Evolutionary conservation across 1,284 basidiomycete species (phyloP).

Genomic region (Tylopilus orsonianus): DNA sequence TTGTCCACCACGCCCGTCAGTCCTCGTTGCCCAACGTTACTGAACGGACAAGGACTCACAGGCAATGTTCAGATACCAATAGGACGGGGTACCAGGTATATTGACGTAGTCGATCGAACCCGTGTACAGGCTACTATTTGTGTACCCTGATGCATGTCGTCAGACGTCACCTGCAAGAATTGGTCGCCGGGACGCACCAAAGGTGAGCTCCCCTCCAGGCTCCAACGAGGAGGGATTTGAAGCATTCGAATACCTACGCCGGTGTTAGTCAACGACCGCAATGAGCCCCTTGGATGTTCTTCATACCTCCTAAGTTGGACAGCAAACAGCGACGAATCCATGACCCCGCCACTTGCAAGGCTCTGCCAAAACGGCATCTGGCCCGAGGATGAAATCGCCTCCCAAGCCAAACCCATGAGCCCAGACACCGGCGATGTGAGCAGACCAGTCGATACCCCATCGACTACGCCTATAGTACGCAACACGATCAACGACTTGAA

Average conservation of each 20-base stretch:
- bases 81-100: conserved; percentile 28
- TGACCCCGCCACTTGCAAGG: conserved; percentile 37
- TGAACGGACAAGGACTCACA: conserved; percentile 19
- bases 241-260: conserved; percentile 29
- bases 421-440: conserved; percentile 28
- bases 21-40: neutral
- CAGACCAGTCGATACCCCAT: conserved; percentile 10
- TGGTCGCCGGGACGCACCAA: conserved; percentile 20
- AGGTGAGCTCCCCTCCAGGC: conserved; percentile 31
- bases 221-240: conserved; percentile 22
- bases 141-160: conserved; percentile 34
- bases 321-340: conserved; percentile 38
- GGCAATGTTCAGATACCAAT: conserved; percentile 31
- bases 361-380: conserved; percentile 47
- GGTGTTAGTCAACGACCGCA: neutral
- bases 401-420: conserved; percentile 30
- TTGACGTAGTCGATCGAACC: conserved; percentile 39
- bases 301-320: conserved; percentile 38
- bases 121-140: conserved; percentile 40
- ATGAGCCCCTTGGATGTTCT: neutral
- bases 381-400: conserved; percentile 27
- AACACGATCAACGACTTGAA: conserved; percentile 1
- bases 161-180: conserved; percentile 10
- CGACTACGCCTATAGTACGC: conserved; percentile 24
- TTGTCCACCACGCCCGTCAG: conserved; percentile 3